Evolutionary conservation across 768 basidiomycete genomes (phyloP), one percentile per base, ranked within the genome.

Genomic region (Multifurca ochricompacta): DNA sequence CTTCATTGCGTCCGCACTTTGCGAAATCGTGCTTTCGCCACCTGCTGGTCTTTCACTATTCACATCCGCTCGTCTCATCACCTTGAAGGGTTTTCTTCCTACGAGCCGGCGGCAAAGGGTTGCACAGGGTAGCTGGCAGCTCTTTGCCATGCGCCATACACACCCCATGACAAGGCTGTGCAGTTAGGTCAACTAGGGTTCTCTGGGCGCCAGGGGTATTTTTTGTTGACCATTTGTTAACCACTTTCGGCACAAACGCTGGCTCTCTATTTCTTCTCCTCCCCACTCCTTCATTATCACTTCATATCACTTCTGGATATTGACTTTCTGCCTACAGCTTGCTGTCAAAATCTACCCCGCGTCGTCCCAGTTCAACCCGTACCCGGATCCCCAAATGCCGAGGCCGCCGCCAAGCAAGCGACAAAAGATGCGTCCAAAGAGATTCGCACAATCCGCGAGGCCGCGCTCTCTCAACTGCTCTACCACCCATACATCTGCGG

Each of bases 401-500:
- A 82, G 41, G 78, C 81, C 18, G 69, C 78, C 8, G 83, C 85
- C 50, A 91, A 91, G 64, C 88, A 91, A 62, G 87, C 87, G 21
- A 76, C 62, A 75, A 94, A 78, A 70, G 96, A 99, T 63, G 89
- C 88, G 40, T 91, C 90, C 14, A 99, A 99, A 72, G 96, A 99
- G 72, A 87, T 91, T 60, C 81, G 96, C 21, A 98, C 93, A 1
- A 80, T 98, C 59, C 86, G 96, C 30, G 96, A 99, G 73, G 96
- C 95, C 0, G 91, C 90, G 1, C 77, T 99, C 28, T 93, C 90
- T 35, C 85, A 97, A 77, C 81, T 99, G 42, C 82, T 99, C 28
- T 92, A 98, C 66, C 96, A 99, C 66, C 96, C 96, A 2, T 97
- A 98, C 70, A 91, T 99, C 67, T 97, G 95, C 68, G 96, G 96